Percentiles rank a stretch among this genome's conserved stretches.
Conservation (phyloP, 495 filamentous ascomycete species). For the Pyronema omphalodes region DNA sequence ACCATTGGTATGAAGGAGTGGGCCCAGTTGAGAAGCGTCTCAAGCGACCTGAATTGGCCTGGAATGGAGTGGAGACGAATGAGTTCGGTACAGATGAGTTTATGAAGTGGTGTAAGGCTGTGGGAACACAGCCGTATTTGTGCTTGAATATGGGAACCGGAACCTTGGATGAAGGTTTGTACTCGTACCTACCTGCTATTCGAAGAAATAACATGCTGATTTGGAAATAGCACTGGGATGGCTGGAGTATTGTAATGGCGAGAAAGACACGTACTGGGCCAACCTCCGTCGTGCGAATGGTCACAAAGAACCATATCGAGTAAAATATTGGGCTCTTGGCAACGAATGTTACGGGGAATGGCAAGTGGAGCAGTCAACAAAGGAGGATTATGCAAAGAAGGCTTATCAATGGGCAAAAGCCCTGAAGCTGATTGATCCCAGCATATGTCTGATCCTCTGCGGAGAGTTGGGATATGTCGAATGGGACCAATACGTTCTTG, state of each 20-base stretch:
- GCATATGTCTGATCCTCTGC: slow-evolving; percentile 47
- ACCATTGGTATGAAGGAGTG: slow-evolving; percentile 66
- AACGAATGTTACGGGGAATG: slow-evolving; percentile 64
- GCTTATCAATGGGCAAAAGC: slow-evolving; percentile 69
- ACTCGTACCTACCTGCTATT: neutral
- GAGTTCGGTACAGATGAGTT: slow-evolving; percentile 72
- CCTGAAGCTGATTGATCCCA: slow-evolving; percentile 55
- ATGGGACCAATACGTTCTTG: slow-evolving; percentile 49
- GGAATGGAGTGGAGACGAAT: slow-evolving; percentile 56
- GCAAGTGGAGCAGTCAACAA: slow-evolving; percentile 59
- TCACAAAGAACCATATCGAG: slow-evolving; percentile 50
- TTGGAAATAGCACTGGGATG: slow-evolving; percentile 40
- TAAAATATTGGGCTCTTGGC: slow-evolving; percentile 42
- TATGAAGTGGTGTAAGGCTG: slow-evolving; percentile 53
- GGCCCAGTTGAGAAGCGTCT: slow-evolving; percentile 51
- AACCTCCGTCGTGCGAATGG: slow-evolving; percentile 58
- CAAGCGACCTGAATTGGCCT: slow-evolving; percentile 49
- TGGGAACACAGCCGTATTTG: slow-evolving; percentile 55
- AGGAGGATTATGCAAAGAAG: slow-evolving; percentile 56
- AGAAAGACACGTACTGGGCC: slow-evolving; percentile 55
- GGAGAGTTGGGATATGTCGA: slow-evolving; percentile 46
- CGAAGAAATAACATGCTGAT: neutral
- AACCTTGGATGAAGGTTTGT: slow-evolving; percentile 49
- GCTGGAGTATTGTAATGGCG: slow-evolving; percentile 68
- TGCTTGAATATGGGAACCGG: slow-evolving; percentile 61